Evolutionary conservation across 176 grass and related monocot species (phyloP), one percentile per base, ranked within the genome.

Genomic region (Raddia guianensis): DNA sequence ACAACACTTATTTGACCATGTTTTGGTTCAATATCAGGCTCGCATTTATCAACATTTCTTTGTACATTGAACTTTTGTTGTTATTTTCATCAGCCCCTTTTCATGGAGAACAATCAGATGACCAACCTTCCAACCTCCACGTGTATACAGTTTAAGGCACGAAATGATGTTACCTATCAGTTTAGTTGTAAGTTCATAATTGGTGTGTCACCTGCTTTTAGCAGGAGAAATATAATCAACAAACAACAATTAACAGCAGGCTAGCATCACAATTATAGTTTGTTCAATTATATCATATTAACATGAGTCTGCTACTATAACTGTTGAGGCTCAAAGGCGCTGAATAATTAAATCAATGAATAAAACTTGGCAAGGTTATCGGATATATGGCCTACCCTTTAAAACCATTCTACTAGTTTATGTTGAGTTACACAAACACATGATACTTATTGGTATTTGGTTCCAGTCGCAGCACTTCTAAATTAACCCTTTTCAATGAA

Each of bases 241-340:
- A 35, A 49, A 76, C 10, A 6, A 69, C 13, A 73, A 8, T 59
- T 34, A n/a, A 8, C 5, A 74, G 35, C 80, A 82, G 12, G 59
- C 0, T 55, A 52, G 21, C 50, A 68, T 54, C 65, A 32, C 56
- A 13, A 32, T 32, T 14, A 57, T 3, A 82, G 48, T 54, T n/a
- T 10, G 12, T 16, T 52, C 27, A 47, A 48, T 62, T 69, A 1
- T 5, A 70, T 19, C 13, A 77, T 16, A 80, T 49, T 63, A 74
- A 74, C 4, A 33, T 4, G n/a, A 50, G 67, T 48, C 13, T 80
- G 34, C 63, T 45, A 54, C 35, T 82, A 73, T 66, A 89, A 46
- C 77, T 61, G 76, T 15, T 54, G 37, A 49, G 50, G 11, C 34
- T 78, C 15, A 78, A 77, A 74, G 52, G 74, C 49, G 75, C 58